Conservation (phyloP, 352 stramenopile species). For the Globisporangium barbulae region DNA sequence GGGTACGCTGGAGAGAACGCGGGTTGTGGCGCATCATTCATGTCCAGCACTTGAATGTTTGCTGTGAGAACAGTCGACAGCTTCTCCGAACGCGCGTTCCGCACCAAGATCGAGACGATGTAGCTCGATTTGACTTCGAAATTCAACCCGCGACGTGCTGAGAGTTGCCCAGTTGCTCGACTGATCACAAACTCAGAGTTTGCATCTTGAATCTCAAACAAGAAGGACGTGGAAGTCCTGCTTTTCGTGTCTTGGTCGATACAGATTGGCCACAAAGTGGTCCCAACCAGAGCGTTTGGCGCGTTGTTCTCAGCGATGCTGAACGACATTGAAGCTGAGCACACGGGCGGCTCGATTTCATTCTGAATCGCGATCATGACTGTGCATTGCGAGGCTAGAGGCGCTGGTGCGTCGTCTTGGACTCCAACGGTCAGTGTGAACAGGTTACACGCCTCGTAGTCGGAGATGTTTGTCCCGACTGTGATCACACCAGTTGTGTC, state of each 20-base stretch:
- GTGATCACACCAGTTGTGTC: constrained; percentile 35
- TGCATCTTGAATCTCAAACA: constrained; percentile 33
- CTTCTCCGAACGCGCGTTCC: constrained; percentile 23
- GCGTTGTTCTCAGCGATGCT: constrained; percentile 26
- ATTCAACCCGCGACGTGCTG: constrained; percentile 18
- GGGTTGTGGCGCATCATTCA: constrained; percentile 5
- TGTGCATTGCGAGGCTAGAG: constrained; percentile 29
- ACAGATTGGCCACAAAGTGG: constrained; percentile 37
- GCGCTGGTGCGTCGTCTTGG: constrained; percentile 38
- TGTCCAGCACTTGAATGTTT: constrained; percentile 12
- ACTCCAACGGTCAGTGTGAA: constrained; percentile 42
- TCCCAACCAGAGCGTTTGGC: constrained; percentile 24
- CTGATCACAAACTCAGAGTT: constrained; percentile 21
- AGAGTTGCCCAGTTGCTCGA: constrained; percentile 22
- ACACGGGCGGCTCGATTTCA: constrained; percentile 19
- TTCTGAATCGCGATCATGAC: constrained; percentile 40
- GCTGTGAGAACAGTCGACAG: constrained; percentile 21
- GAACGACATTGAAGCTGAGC: constrained; percentile 2
- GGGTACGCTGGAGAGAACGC: constrained; percentile 4
- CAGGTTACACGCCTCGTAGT: constrained; percentile 36
- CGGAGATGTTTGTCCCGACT: constrained; percentile 33
- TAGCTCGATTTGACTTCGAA: constrained; percentile 26
- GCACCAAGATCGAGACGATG: constrained; percentile 27
- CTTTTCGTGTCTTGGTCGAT: constrained; percentile 39
- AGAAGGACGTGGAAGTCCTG: constrained; percentile 19